Percentiles rank a stretch among this genome's conserved stretches.
Evolutionary conservation across 768 basidiomycete species (phyloP).

Genomic region (Psilocybe subaeruginosa): DNA sequence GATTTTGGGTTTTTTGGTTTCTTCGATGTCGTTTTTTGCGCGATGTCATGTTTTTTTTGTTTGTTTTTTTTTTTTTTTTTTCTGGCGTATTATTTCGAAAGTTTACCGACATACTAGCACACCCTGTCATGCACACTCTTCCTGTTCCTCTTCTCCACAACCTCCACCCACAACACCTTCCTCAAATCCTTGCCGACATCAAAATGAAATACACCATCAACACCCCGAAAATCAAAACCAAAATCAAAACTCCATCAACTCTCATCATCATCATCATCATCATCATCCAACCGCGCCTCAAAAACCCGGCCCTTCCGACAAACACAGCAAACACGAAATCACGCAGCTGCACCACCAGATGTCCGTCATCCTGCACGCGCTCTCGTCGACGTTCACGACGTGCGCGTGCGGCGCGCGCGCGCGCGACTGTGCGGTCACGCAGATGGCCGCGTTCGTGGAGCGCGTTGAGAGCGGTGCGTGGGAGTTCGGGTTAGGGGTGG

Average conservation of each 20-base stretch:
- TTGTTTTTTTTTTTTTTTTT: constrained; percentile 6
- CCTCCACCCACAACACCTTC: constrained; percentile 1
- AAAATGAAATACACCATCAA: too few species aligned
- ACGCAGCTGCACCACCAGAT: constrained; percentile 65
- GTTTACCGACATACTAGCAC: constrained; percentile 21
- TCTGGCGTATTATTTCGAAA: constrained; percentile 12
- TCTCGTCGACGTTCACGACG: constrained; percentile 71
- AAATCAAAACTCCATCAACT: too few species aligned
- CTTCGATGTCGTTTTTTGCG: background rate
- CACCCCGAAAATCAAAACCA: background rate
- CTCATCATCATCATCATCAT: background rate
- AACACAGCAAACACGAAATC: constrained; percentile 45
- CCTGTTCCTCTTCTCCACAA: background rate
- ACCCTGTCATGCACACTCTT: constrained; percentile 2
- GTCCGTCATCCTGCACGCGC: constrained; percentile 69
- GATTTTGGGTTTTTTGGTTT: constrained; percentile 13
- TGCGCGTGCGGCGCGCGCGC: constrained; percentile 73
- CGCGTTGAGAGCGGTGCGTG: constrained; percentile 13
- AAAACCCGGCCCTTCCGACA: background rate
- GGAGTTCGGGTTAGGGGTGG: background rate
- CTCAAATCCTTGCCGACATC: background rate
- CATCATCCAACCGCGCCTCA: background rate
- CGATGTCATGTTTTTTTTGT: background rate
- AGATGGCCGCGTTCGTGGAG: constrained; percentile 68
- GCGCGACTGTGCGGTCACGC: constrained; percentile 61